Evolutionary conservation across 1,139 yeast genomes (phyloP), one percentile per base, ranked within the genome.

Genomic region (Kodamaea arcana): DNA sequence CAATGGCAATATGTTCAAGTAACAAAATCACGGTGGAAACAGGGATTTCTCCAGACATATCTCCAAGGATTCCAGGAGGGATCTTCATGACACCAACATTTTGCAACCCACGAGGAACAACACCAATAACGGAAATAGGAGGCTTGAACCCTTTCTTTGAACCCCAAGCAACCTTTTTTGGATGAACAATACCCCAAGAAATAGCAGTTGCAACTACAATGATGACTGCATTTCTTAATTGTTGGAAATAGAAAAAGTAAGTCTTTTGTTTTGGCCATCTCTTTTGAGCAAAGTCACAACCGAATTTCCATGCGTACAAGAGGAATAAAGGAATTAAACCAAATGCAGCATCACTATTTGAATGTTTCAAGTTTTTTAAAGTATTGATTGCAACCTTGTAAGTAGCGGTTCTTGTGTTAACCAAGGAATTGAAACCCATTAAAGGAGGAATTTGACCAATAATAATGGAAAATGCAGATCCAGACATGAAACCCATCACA

Each of bases 401-500:
- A 8, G 94, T 69, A 1, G 88, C 69, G 2, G 57, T 74, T 60
- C 94, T 79, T 11, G 95, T 84, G 62, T 85, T 79, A 39, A 88
- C 86, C 30, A 50, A 43, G 15, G 63, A 72, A 46, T 61, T 67
- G 62, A 70, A 83, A 17, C 97, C 97, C 85, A 90, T 73, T 42
- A 90, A 70, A 11, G 74, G 83, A 2, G 97, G 96, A 7, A 88
- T 81, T 62, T 90, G 97, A 27, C 97, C 96, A 39, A 70, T 61
- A 31, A 83, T 69, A 52, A 90, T 90, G 48, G 70, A 80, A 51
- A 90, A 75, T 3, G 97, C 96, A 10, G 96, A 87, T 36, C 97
- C 97, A 26, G 94, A 75, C 94, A 90, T 90, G 65, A 88, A 90
- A 0, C 97, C 97, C 67, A 88, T 74, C 31, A 90, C 95, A 1